These are phyloP conservation scores for Kodamaea nitidulidarum DNA, from an alignment of 805 yeast genomes.

Conservation along the genomic window DNA sequence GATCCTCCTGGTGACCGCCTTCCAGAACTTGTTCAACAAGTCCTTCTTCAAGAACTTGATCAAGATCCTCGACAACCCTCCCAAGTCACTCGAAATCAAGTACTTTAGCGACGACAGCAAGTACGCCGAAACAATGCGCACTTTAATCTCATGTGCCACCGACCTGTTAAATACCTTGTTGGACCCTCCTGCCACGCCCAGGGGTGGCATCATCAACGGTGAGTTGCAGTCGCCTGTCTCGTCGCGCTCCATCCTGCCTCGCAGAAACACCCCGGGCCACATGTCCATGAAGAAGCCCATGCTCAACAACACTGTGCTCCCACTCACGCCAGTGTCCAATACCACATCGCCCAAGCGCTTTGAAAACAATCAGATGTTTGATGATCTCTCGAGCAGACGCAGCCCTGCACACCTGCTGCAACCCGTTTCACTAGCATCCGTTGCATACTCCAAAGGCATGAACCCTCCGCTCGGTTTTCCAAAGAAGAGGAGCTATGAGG, in stretches of 20 bases:
- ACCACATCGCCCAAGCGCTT: slow-evolving; percentile 23
- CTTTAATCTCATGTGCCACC: slow-evolving; percentile 30
- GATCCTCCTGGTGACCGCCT: slow-evolving; percentile 16
- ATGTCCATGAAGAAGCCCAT: slow-evolving; percentile 1
- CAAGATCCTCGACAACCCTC: slow-evolving; percentile 42
- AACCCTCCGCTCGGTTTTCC: slow-evolving; percentile 11
- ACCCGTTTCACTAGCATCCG: slow-evolving; percentile 5
- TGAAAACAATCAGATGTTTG: slow-evolving; percentile 8
- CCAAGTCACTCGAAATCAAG: slow-evolving; percentile 43
- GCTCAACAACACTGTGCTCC: slow-evolving; percentile 9
- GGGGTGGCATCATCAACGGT: slow-evolving; percentile 9
- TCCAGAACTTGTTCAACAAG: slow-evolving; percentile 17
- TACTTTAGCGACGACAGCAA: slow-evolving; percentile 27
- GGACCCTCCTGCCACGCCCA: slow-evolving; percentile 33
- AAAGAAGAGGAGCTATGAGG: slow-evolving; percentile 16
- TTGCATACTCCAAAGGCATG: slow-evolving; percentile 10
- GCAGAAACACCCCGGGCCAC: not conserved
- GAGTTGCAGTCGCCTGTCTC: slow-evolving; percentile 4
- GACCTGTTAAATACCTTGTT: slow-evolving; percentile 18
- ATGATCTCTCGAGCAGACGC: slow-evolving; percentile 8
- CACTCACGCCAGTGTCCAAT: slow-evolving; percentile 22
- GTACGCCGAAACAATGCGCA: slow-evolving; percentile 34
- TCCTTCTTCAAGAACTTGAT: slow-evolving; percentile 22
- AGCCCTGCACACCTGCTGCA: too few species aligned
- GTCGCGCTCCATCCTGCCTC: slow-evolving; percentile 1